These are phyloP conservation scores for Cephaloascus fragrans DNA, from an alignment of 805 yeast genomes.

Conservation along the genomic window DNA sequence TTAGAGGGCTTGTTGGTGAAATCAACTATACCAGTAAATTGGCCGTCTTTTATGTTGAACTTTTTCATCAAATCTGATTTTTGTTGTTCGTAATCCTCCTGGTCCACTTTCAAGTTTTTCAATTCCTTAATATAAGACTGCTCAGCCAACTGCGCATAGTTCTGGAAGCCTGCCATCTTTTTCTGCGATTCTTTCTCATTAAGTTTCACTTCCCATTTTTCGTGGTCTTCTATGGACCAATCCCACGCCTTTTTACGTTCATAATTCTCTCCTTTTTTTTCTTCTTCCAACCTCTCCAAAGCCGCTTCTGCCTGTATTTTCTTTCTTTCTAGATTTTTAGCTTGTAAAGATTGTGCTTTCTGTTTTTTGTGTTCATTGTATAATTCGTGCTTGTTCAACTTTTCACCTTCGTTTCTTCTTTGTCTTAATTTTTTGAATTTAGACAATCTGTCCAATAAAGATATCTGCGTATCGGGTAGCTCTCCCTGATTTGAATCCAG, in stretches of 20 bases:
- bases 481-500: too few species aligned
- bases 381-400: conserved; percentile 24
- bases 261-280: conserved; percentile 25
- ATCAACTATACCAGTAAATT: conserved; percentile 10
- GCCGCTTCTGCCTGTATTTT: conserved; percentile 25
- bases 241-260: conserved; percentile 39
- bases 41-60: conserved; percentile 10
- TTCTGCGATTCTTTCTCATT: conserved; percentile 14
- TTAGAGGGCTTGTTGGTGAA: conserved; percentile 25
- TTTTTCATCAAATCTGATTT: conserved; percentile 18
- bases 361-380: conserved; percentile 19
- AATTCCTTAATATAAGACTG: conserved; percentile 49
- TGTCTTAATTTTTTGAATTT: conserved; percentile 15
- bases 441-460: conserved; percentile 14
- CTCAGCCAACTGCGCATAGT: conserved; percentile 48
- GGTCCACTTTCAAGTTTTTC: conserved; percentile 20
- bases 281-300: conserved; percentile 21
- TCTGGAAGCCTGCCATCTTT: conserved; percentile 30
- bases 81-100: conserved; percentile 31
- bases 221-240: conserved; percentile 56
- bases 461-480: too few species aligned
- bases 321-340: conserved; percentile 6
- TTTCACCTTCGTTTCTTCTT: conserved; percentile 15
- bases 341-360: conserved; percentile 6
- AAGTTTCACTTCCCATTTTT: conserved; percentile 44